phyloP scores from a whole-genome alignment of 352 stramenopile species.

The Globisporangium irregulare region DNA sequence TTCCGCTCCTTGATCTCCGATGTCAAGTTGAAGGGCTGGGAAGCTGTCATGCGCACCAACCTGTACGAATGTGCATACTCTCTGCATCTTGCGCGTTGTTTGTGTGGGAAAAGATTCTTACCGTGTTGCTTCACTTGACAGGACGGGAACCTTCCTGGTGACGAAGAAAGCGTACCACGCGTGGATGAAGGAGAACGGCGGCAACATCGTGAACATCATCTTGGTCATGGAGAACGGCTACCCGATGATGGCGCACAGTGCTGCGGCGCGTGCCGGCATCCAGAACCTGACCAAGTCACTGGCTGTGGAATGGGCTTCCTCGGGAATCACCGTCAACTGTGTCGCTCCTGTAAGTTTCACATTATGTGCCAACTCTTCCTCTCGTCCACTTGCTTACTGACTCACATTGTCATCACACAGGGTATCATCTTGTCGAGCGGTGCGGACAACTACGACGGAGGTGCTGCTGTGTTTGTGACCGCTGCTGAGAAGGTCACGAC shows the following conservation, averaged over 20 bases:
- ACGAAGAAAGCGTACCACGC: conserved; percentile 91
- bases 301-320: conserved; percentile 92
- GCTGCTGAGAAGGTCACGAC: conserved; percentile 74
- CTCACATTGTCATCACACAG: conserved; percentile 19
- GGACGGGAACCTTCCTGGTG: conserved; percentile 90
- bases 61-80: conserved; percentile 33
- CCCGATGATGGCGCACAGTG: conserved; percentile 88
- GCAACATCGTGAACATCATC: conserved; percentile 95
- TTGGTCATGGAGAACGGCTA: conserved; percentile 93
- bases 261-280: conserved; percentile 88
- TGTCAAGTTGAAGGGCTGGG: conserved; percentile 89
- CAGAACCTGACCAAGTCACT: conserved; percentile 94
- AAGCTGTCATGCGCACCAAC: conserved; percentile 92
- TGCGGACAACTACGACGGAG: conserved; percentile 90
- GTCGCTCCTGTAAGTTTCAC: conserved; percentile 79
- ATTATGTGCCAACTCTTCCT: conserved; percentile 30
- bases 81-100: background rate
- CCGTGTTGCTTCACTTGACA: conserved; percentile 13
- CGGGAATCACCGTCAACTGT: conserved; percentile 91
- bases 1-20: conserved; percentile 89
- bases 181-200: conserved; percentile 92
- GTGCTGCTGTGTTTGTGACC: conserved; percentile 81
- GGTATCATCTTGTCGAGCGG: conserved; percentile 78
- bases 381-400: background rate
- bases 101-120: background rate